Evolutionary conservation across 495 filamentous ascomycete species (phyloP).

Genomic region (Cetradonia linearis): DNA sequence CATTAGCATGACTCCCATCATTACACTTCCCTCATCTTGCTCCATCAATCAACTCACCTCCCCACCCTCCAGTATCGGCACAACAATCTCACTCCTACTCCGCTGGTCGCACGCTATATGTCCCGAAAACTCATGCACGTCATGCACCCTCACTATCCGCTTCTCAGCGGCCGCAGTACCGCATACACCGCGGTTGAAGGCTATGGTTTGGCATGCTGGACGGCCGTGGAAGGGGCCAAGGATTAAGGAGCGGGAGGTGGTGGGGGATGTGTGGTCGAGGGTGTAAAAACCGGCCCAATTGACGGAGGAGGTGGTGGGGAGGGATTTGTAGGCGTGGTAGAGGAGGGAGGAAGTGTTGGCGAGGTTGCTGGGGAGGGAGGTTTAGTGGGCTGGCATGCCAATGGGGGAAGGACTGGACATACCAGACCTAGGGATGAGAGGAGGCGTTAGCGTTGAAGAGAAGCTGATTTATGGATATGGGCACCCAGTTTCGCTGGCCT

Average conservation of each 20-base stretch:
- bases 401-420: conserved; percentile 20
- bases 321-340: conserved; percentile 74
- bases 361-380: conserved; percentile 51
- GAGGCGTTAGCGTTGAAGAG: conserved; percentile 11
- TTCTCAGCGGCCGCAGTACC: conserved; percentile 58
- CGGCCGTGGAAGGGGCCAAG: conserved; percentile 80
- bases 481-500: conserved; percentile 82
- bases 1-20: conserved; percentile 15
- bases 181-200: conserved; percentile 72
- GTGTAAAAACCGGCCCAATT: conserved; percentile 96
- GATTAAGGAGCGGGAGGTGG: conserved; percentile 48
- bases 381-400: conserved; percentile 9
- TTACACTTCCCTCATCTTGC: conserved; percentile 1
- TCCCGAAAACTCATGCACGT: conserved; percentile 70
- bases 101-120: conserved; percentile 87
- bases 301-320: conserved; percentile 63
- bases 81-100: conserved; percentile 81
- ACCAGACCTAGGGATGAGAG: conserved; percentile 45
- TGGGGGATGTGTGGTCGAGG: conserved; percentile 47
- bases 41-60: conserved; percentile 38
- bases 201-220: conserved; percentile 78
- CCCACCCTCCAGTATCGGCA: conserved; percentile 56
- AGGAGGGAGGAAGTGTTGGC: conserved; percentile 76
- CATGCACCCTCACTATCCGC: conserved; percentile 58
- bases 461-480: conserved; percentile 19